Evolutionary conservation across 495 filamentous ascomycete species (phyloP).

Genomic region (Talaromyces stipitatus): DNA sequence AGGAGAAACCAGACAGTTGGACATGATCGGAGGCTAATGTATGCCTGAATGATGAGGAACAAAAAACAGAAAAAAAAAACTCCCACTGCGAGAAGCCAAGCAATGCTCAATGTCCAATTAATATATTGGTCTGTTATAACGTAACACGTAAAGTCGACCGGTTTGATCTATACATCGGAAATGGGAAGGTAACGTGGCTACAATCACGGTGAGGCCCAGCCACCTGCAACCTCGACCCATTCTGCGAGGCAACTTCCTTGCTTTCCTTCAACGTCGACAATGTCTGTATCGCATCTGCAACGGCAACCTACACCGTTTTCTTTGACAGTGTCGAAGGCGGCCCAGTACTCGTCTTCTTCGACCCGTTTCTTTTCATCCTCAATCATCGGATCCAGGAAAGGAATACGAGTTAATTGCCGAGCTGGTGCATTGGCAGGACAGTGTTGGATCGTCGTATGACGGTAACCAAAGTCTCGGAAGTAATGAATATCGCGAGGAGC

Average conservation of each 20-base stretch:
- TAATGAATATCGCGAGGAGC: slow-evolving; percentile 85
- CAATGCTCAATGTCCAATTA: slow-evolving; percentile 1
- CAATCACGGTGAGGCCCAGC: slow-evolving; percentile 72
- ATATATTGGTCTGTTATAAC: neutral
- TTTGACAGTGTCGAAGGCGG: slow-evolving; percentile 71
- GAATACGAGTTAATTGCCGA: slow-evolving; percentile 73
- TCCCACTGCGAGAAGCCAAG: neutral
- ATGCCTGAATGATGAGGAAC: too few species aligned
- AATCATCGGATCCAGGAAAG: slow-evolving; percentile 80
- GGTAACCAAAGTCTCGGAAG: slow-evolving; percentile 98
- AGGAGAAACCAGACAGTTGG: neutral
- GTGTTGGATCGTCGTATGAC: slow-evolving; percentile 98
- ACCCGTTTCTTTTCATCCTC: slow-evolving; percentile 76
- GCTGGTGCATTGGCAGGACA: slow-evolving; percentile 94
- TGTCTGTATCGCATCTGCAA: slow-evolving; percentile 97
- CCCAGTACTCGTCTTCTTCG: slow-evolving; percentile 98
- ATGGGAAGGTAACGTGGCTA: slow-evolving; percentile 14
- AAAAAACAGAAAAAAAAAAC: neutral
- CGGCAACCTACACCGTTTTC: slow-evolving; percentile 97
- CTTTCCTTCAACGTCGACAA: slow-evolving; percentile 95
- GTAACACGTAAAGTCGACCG: neutral
- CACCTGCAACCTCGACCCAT: slow-evolving; percentile 97
- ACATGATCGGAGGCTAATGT: neutral
- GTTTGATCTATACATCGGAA: slow-evolving; percentile 23
- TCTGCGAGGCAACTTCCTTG: slow-evolving; percentile 89